phyloP scores from a whole-genome alignment of 805 yeast species.

The Nakazawaea molendinolei region DNA sequence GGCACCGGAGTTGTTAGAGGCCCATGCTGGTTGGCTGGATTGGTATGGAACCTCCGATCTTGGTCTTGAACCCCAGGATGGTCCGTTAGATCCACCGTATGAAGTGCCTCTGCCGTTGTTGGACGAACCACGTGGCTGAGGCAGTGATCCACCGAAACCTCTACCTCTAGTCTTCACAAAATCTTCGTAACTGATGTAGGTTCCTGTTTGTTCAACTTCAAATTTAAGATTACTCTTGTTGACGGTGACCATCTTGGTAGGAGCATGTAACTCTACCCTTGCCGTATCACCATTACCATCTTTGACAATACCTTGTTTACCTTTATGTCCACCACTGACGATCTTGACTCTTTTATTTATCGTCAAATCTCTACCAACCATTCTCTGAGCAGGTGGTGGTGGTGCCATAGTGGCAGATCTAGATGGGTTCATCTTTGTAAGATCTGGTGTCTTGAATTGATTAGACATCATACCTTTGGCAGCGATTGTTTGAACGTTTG shows the following conservation, averaged over 20 bases:
- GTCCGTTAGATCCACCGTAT: conserved; percentile 28
- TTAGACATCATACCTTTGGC: conserved; percentile 69
- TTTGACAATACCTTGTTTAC: conserved; percentile 85
- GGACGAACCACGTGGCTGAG: conserved; percentile 8
- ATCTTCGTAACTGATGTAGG: conserved; percentile 70
- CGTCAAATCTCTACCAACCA: conserved; percentile 75
- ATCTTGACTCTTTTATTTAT: conserved; percentile 81
- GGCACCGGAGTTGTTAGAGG: conserved; percentile 28
- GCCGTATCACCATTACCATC: conserved; percentile 92
- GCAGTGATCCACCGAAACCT: conserved; percentile 14
- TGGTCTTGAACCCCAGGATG: conserved; percentile 42
- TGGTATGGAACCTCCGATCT: neutral
- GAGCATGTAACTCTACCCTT: conserved; percentile 89
- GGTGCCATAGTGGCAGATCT: conserved; percentile 42
- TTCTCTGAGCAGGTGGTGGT: conserved; percentile 48
- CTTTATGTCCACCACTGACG: conserved; percentile 89
- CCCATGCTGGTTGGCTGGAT: conserved; percentile 37
- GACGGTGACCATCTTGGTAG: conserved; percentile 80
- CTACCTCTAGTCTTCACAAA: conserved; percentile 48
- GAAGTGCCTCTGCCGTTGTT: conserved; percentile 19
- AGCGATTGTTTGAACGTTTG: conserved; percentile 75
- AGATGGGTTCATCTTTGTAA: conserved; percentile 85
- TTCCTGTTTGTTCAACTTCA: conserved; percentile 55
- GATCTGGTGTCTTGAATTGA: conserved; percentile 50
- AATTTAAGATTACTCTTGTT: conserved; percentile 75